Percentiles rank a stretch among this genome's conserved stretches.
Conservation (phyloP, 306 rosid species). For the Bauhinia variegata region DNA sequence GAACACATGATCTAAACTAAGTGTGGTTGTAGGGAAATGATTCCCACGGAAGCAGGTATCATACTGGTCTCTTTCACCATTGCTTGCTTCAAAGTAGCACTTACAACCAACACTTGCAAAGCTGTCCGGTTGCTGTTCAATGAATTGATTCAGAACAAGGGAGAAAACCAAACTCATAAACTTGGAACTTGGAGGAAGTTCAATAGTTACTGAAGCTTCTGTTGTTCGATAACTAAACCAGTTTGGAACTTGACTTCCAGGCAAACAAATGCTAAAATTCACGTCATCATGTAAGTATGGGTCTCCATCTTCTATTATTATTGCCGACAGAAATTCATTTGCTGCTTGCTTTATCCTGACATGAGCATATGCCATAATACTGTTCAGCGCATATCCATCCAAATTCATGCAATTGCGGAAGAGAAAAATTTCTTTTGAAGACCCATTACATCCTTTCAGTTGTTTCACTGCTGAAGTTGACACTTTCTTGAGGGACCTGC, state of each 20-base stretch:
- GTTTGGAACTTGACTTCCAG: neutral
- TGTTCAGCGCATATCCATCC: too few relatives aligned
- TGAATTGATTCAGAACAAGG: neutral
- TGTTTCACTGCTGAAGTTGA: neutral
- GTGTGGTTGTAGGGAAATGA: neutral
- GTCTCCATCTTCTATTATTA: neutral
- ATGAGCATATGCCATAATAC: neutral
- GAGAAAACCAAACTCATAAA: neutral
- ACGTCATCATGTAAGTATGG: too few relatives aligned
- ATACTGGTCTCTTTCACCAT: neutral
- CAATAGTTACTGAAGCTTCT: neutral
- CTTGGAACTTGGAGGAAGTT: neutral
- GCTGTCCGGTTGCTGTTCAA: neutral
- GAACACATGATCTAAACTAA: neutral
- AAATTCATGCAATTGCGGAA: too few relatives aligned
- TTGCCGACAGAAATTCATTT: too few relatives aligned
- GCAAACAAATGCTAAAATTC: neutral
- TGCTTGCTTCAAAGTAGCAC: neutral
- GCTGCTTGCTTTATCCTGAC: neutral
- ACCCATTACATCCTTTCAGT: neutral
- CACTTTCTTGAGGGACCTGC: slow-evolving; percentile 22
- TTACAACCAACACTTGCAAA: neutral
- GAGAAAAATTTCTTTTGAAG: neutral
- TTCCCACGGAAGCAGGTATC: neutral
- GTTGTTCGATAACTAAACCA: neutral